phyloP scores from a whole-genome alignment of 306 rosid species.

The Carpinus fangiana region DNA sequence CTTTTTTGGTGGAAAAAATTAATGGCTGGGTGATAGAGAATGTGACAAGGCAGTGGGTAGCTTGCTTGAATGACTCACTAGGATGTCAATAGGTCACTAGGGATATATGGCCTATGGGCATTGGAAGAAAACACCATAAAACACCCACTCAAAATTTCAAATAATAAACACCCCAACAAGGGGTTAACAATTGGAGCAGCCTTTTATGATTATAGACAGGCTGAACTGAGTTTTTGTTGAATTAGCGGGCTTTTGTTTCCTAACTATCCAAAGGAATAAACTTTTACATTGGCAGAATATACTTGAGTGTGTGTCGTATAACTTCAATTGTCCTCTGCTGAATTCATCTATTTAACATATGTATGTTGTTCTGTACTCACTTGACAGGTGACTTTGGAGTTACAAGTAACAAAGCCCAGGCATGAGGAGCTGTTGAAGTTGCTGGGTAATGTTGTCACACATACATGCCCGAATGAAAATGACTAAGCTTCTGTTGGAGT shows the following conservation, averaged over 20 bases:
- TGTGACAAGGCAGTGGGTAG: too few species aligned
- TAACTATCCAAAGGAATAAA: neutral
- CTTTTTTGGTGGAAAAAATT: too few species aligned
- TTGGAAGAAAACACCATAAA: too few species aligned
- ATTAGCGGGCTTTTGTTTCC: neutral
- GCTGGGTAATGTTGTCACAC: conserved; percentile 40
- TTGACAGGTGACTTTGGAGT: conserved; percentile 73
- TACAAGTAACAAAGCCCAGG: conserved; percentile 56
- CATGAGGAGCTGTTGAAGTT: conserved; percentile 55
- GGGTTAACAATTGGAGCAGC: too few species aligned
- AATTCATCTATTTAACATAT: conserved; percentile 3
- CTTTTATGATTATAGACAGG: neutral
- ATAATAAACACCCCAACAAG: too few species aligned
- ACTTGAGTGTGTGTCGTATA: neutral
- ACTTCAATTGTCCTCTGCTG: conserved; percentile 7
- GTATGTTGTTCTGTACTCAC: conserved; percentile 8
- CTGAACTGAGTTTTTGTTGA: neutral
- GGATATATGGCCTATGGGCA: too few species aligned
- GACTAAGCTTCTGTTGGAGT: neutral
- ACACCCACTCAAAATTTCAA: too few species aligned
- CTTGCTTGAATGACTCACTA: too few species aligned
- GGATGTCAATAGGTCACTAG: too few species aligned
- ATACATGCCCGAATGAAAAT: conserved; percentile 26
- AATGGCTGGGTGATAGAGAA: too few species aligned
- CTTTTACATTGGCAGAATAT: neutral